Base-by-base conservation (phyloP, 768 basidiomycete species). In the Crepidotus variabilis region DNA sequence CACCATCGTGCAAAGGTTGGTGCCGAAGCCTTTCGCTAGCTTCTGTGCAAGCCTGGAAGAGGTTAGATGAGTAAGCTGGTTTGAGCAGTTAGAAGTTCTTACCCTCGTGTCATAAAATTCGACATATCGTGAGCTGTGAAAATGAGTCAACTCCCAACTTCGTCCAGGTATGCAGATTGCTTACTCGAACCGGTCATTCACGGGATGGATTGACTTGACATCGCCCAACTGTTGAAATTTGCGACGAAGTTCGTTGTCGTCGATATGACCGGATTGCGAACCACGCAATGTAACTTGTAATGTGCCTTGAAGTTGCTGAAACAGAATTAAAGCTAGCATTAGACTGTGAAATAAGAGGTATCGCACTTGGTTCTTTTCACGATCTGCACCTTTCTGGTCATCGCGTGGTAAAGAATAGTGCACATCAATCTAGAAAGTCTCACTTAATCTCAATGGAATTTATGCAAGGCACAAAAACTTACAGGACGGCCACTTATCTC, bases 321-420 rank as follows among this genome's bases (percentile, higher is more conserved):
- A 50, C 28, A 45, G 33, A 18, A 22, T 43, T 35, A 55, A 22
- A 50, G 6, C 9, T 13, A 34, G 22, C 18, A 16, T 5, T 49
- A 21, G 23, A n/a, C 6, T 22, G 7, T 36, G 11, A 28, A 39
- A 7, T 23, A 28, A 16, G n/a, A 36, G 36, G n/a, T 51, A 21
- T 60, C 68, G 71, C 66, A 88, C 93, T 73, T 95, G 93, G 68
- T 91, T 92, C 71, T 88, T 94, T 52, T 95, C 94, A 48, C 78
- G 73, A 48, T 87, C 79, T 60, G 79, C 85, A 54, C 81, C 82
- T 65, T 79, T 81, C 62, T 90, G 84, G 54, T 97, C 92, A 63
- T 91, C 92, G 59, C 92, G 86, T 10, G 97, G 97, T 24, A 98
- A 75, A 23, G 94, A 96, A 75, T 94, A 99, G 70, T 99, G 97